These are phyloP conservation scores for Lactarius deliciosus DNA, from an alignment of 768 basidiomycete species.

Conservation along the genomic window DNA sequence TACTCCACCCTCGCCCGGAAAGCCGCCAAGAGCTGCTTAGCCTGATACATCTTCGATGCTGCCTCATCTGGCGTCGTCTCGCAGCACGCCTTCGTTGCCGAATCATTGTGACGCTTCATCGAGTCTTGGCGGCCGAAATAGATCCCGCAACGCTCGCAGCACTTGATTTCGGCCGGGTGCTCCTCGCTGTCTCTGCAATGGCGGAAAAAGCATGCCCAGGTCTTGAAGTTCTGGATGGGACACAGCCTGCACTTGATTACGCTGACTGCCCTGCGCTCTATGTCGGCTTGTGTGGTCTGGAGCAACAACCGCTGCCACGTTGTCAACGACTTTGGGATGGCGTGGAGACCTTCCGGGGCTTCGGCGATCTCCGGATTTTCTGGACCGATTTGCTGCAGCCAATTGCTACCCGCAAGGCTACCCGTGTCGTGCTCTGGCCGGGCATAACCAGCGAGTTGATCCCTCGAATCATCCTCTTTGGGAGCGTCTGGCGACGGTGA, in stretches of 20 bases:
- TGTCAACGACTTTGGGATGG: neutral
- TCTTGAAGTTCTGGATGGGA: neutral
- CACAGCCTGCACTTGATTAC: neutral
- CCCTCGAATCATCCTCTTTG: neutral
- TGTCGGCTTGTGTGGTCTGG: neutral
- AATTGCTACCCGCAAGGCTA: no score
- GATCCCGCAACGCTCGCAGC: neutral
- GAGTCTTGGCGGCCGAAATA: neutral
- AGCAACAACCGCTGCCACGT: neutral
- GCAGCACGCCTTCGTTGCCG: neutral
- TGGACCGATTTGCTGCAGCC: neutral
- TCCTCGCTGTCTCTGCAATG: conserved; percentile 1
- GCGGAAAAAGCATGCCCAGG: neutral
- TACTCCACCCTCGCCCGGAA: neutral
- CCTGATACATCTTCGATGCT: neutral
- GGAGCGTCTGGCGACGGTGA: neutral
- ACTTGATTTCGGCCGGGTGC: neutral
- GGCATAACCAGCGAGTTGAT: no score
- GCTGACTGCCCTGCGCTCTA: neutral
- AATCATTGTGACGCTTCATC: neutral
- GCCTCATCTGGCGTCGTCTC: neutral
- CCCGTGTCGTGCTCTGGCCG: neutral
- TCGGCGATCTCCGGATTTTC: neutral
- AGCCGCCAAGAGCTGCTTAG: neutral
- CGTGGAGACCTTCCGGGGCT: neutral